A percentile compares a stretch with the other conserved stretches of the same genome.
Conservation (phyloP, 2,329 filamentous ascomycete species). For the Sclerotinia spermophila region DNA sequence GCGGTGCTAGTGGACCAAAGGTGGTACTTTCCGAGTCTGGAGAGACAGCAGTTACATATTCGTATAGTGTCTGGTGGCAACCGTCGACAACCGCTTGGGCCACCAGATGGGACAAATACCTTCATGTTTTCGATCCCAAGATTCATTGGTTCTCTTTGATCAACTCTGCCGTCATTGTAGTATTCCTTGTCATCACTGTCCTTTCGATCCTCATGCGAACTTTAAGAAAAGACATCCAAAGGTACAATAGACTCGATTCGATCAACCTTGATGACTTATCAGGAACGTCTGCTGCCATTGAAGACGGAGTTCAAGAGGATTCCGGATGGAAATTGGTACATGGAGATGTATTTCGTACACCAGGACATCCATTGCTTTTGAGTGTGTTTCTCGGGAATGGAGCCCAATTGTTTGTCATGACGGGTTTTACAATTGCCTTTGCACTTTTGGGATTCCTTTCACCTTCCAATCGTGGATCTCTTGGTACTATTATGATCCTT, state of each 20-base stretch:
- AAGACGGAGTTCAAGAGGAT: slow-evolving; percentile 94
- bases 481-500: slow-evolving; percentile 89
- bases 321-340: slow-evolving; percentile 98
- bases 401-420: slow-evolving; percentile 96
- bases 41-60: slow-evolving; percentile 72
- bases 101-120: slow-evolving; percentile 97
- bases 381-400: slow-evolving; percentile 90
- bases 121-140: slow-evolving; percentile 95
- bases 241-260: slow-evolving; percentile 92
- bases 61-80: slow-evolving; percentile 89
- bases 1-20: slow-evolving; percentile 53
- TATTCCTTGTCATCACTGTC: slow-evolving; percentile 87
- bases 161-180: slow-evolving; percentile 91
- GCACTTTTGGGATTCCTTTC: slow-evolving; percentile 92
- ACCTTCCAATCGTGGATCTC: slow-evolving; percentile 88
- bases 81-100: slow-evolving; percentile 86
- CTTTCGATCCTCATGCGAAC: slow-evolving; percentile 87
- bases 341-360: slow-evolving; percentile 91
- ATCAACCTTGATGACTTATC: slow-evolving; percentile 87
- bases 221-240: slow-evolving; percentile 88
- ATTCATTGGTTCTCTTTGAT: slow-evolving; percentile 99
- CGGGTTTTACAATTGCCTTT: slow-evolving; percentile 88
- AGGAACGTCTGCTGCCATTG: slow-evolving; percentile 69
- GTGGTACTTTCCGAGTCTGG: slow-evolving; percentile 61
- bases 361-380: slow-evolving; percentile 76